Evolutionary conservation across 345 rosid species (phyloP), one percentile per base, ranked within the genome.

Genomic region (Boechera retrofracta): DNA sequence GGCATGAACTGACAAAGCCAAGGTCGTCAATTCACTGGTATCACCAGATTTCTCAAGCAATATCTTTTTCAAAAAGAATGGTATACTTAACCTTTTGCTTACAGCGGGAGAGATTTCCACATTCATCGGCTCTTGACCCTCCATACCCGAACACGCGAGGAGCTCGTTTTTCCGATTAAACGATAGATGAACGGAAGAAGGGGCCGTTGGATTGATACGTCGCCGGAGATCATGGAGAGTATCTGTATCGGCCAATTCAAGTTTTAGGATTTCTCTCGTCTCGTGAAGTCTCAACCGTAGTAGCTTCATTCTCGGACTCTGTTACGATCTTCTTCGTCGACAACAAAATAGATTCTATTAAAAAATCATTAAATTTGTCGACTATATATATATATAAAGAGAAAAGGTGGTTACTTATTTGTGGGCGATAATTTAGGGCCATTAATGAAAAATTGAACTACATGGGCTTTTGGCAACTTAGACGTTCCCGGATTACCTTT

Each of bases 121-220:
- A 10, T 72, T 79, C 49, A 69, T 77, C 10, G 80, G 67, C 2
- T 56, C 66, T 47, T 51, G 28, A 70, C 45, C 53, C 6, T 39
- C 51, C 12, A 10, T 31, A 5, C 64, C 61, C 24, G 57, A 38
- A 21, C 24, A 21, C 10, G 83, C 57, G 26, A 15, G 62, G 58
- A 91, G 91, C 58, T 84, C 91, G 64, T 89, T 86, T 52, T 80
- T 86, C 21, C 88, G 73, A 75, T 89, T 91, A 77, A 86, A 91
- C 5, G 97, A 94, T 48, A 94, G 67, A 42, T 49, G 86, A 56
- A 87, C 77, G 45, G 83, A 77, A 3, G 83, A 77, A 16, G 87
- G 64, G 1, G 75, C 31, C 10, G 84, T 32, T 6, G 41, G 58
- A 29, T 71, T 51, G 52, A 88, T 84, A 52, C 48, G 18, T 59